Percentiles rank a stretch among this genome's conserved stretches.
phyloP scores from a whole-genome alignment of 2,329 filamentous ascomycete genomes.

The Hymenoscyphus infarciens region DNA sequence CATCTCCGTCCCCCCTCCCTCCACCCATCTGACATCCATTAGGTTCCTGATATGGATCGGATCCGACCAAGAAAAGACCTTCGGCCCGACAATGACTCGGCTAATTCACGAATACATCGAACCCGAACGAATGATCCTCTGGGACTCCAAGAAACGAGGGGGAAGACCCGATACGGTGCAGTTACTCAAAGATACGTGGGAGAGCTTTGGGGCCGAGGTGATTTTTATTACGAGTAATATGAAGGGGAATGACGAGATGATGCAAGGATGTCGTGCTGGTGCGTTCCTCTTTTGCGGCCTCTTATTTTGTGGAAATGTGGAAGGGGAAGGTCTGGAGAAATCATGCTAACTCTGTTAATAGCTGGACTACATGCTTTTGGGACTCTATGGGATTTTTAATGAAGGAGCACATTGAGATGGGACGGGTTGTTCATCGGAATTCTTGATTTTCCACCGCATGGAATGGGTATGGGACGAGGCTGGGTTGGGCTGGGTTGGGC shows the following conservation, averaged over 20 bases:
- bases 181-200: conserved; percentile 40
- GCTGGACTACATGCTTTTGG: conserved; percentile 40
- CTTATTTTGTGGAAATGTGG: not conserved
- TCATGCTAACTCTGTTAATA: conserved; percentile 21
- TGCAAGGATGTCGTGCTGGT: conserved; percentile 41
- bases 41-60: conserved; percentile 45
- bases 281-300: conserved; percentile 20
- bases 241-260: conserved; percentile 43
- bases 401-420: conserved; percentile 3
- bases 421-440: conserved; percentile 1
- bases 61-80: conserved; percentile 41
- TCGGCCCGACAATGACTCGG: conserved; percentile 39
- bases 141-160: conserved; percentile 42
- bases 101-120: conserved; percentile 41
- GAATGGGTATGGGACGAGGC: conserved; percentile 1
- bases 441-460: conserved; percentile 3
- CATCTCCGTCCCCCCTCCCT: not conserved
- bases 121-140: conserved; percentile 42
- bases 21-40: conserved; percentile 9
- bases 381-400: conserved; percentile 41
- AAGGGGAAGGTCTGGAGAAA: conserved; percentile 5
- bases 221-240: conserved; percentile 43
- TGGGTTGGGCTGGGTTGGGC: not conserved
- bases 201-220: conserved; percentile 41
- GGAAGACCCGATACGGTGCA: conserved; percentile 39